Conservation (phyloP, 345 rosid species). For the Eucalyptus pumila region DNA sequence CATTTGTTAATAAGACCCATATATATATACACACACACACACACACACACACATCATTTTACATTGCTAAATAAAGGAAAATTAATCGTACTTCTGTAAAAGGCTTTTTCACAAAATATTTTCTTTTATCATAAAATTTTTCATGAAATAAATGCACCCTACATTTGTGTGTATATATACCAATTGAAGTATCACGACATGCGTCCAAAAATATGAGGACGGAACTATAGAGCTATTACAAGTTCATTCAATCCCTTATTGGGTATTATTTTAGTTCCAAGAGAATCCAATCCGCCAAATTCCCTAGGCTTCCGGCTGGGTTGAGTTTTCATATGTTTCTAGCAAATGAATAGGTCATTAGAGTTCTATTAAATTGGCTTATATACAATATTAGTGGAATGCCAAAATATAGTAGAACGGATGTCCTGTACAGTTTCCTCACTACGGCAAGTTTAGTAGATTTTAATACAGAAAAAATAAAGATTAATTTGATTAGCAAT, state of each 20-base stretch:
- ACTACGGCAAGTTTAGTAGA: no score
- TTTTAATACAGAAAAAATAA: background rate
- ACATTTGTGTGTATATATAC: background rate
- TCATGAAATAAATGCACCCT: no score
- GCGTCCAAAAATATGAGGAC: background rate
- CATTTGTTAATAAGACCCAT: no score
- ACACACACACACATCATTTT: no score
- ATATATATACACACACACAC: no score
- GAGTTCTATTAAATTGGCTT: background rate
- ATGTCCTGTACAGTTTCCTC: background rate
- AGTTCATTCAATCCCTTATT: background rate
- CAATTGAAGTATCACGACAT: background rate
- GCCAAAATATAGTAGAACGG: background rate
- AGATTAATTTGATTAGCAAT: background rate
- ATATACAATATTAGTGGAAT: background rate
- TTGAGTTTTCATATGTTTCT: background rate
- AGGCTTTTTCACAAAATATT: fast-evolving
- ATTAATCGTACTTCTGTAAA: fast-evolving
- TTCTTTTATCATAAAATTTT: no score
- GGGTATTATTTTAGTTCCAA: background rate
- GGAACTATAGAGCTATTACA: background rate
- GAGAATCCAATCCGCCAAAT: background rate
- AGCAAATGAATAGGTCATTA: background rate
- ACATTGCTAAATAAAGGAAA: no score
- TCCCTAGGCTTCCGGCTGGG: background rate